A percentile compares a stretch with the other conserved stretches of the same genome.
These are phyloP conservation scores for Tremella yokohamensis DNA, from an alignment of 768 basidiomycete genomes.

Conservation along the genomic window DNA sequence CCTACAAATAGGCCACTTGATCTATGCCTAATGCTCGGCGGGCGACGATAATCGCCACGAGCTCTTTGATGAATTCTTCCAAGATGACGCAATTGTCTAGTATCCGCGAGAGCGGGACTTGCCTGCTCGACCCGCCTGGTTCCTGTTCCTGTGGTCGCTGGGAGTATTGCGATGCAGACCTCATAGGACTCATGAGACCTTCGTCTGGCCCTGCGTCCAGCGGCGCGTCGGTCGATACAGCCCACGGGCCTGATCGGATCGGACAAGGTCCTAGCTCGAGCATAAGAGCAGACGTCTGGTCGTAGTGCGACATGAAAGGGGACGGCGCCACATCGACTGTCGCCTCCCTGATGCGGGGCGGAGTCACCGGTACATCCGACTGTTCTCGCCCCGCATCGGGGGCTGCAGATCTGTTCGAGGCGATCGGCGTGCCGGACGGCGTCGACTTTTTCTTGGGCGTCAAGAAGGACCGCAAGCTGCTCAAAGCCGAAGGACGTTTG, in stretches of 20 bases:
- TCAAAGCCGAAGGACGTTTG: conserved; percentile 13
- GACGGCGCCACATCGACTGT: conserved; percentile 13
- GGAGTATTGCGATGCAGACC: neutral
- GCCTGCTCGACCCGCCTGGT: neutral
- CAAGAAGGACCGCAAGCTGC: conserved; percentile 55
- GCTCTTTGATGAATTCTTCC: conserved; percentile 91
- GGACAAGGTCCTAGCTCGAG: conserved; percentile 61
- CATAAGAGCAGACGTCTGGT: conserved; percentile 71
- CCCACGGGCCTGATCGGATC: conserved; percentile 65
- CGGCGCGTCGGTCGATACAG: conserved; percentile 51
- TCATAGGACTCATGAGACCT: neutral
- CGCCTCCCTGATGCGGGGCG: conserved; percentile 39
- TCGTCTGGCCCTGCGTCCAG: conserved; percentile 43
- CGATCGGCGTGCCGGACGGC: conserved; percentile 34
- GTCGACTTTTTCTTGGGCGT: conserved; percentile 69
- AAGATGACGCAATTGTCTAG: conserved; percentile 91
- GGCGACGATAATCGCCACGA: conserved; percentile 35
- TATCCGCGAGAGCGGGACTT: conserved; percentile 47
- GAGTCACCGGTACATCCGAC: conserved; percentile 1
- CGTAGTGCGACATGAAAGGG: conserved; percentile 83
- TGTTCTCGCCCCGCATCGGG: neutral
- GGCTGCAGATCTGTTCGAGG: neutral
- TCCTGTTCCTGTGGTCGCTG: neutral
- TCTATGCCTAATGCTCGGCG: conserved; percentile 41
- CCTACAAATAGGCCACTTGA: conserved; percentile 23